Conservation (phyloP, 2,329 filamentous ascomycete species). For the Fusarium lyarnte region DNA sequence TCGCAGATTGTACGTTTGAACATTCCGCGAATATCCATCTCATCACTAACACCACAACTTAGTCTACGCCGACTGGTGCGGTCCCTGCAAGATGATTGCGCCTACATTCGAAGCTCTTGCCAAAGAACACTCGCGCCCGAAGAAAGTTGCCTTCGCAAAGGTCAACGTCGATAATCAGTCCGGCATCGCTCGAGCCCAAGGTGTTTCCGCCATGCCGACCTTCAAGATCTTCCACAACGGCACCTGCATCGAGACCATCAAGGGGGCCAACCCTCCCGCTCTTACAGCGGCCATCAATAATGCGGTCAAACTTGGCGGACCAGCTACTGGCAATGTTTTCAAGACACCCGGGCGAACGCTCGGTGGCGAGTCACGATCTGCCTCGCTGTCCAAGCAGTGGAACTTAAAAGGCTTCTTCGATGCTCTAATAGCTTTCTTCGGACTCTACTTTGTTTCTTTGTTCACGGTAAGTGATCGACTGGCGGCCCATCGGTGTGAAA, state of each 20-base stretch:
- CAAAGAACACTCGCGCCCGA: conserved; percentile 79
- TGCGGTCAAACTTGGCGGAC: conserved; percentile 63
- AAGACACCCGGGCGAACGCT: conserved; percentile 66
- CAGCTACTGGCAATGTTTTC: conserved; percentile 59
- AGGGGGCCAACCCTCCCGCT: conserved; percentile 80
- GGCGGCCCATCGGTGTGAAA: neutral
- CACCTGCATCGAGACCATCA: conserved; percentile 76
- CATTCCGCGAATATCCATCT: neutral
- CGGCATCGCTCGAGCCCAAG: conserved; percentile 79
- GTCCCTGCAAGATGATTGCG: conserved; percentile 90
- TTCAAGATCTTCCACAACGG: conserved; percentile 90
- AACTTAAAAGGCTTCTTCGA: conserved; percentile 59
- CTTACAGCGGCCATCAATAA: conserved; percentile 82
- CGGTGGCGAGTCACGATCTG: conserved; percentile 51
- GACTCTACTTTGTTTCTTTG: conserved; percentile 69
- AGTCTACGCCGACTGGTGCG: conserved; percentile 96
- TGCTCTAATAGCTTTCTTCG: conserved; percentile 64
- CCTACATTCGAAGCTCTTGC: conserved; percentile 89
- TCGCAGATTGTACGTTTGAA: conserved; percentile 81
- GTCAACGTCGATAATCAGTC: conserved; percentile 88
- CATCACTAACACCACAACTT: conserved; percentile 41
- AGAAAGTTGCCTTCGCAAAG: conserved; percentile 88
- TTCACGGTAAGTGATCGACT: conserved; percentile 60
- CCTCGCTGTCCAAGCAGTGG: conserved; percentile 21
- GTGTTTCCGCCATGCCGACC: conserved; percentile 89